Base-by-base conservation (phyloP, 257 asterid species). In the Echium plantagineum region DNA sequence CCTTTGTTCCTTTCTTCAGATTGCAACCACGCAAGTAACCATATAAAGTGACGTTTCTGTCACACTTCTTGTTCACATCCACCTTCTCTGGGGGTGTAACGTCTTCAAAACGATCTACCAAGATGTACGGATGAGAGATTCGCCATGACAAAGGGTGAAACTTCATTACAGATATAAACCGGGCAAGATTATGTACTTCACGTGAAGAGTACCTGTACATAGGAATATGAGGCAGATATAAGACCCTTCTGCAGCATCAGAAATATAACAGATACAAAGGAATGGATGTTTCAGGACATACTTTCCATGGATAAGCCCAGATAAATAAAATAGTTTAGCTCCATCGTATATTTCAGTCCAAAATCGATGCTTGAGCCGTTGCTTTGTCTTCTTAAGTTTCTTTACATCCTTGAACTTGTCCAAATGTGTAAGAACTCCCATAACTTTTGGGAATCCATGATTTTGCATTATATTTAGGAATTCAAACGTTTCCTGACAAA, bases 321-420 rank as follows among this genome's bases (percentile, higher is more conserved):
- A 93, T 70, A 93, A 76, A 77, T 93, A 93, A 74, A 84, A 93
- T 63, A 93, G 72, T 66, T 93, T 93, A 69, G 97, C 99, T 63
- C 99, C 99, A 75, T 86, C 94, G 70, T 93, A 86, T 28, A 93
- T 89, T 82, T 93, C 99, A 47, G 99, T 93, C 99, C 99, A 93
- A 74, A 93, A 93, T 21, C 99, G 93, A 74, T 93, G 99, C 81
- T 93, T 93, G 75, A 89, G 86, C 18, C 94, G 77, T 67, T 86
- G 95, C 77, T 93, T 93, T 66, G 99, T 86, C 77, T 93, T 89
- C 79, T 59, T 85, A 62, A 93, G 96, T 83, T 86, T 89, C 79
- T 93, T 89, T 55, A 80, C 94, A 73, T 93, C 99, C 83, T 86
- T 85, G 81, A 93, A 93, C 77, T 86, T 80, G 81, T 93, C 99